These are phyloP conservation scores for Penicillium silybi DNA, from an alignment of 495 filamentous ascomycete species.

Conservation along the genomic window DNA sequence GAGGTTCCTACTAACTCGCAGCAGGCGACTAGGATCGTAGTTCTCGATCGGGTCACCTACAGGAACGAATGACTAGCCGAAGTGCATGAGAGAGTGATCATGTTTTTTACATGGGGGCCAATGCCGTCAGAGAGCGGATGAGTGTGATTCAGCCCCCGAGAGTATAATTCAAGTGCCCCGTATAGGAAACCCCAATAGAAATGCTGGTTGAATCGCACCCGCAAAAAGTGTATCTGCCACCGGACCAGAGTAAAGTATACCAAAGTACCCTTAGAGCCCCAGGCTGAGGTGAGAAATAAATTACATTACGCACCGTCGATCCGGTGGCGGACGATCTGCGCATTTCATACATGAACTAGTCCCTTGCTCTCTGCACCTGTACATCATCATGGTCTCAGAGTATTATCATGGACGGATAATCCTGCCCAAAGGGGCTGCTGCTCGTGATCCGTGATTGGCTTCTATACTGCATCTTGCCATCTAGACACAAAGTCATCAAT, in stretches of 20 bases:
- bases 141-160: neutral
- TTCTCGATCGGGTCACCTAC: neutral
- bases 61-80: neutral
- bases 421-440: constrained; percentile 2
- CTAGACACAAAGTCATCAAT: neutral
- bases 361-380: constrained; percentile 9
- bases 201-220: no score
- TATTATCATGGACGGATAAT: neutral
- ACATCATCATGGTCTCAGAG: neutral
- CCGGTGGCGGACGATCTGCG: constrained; percentile 14
- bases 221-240: no score
- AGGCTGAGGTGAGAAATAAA: neutral
- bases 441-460: constrained; percentile 7
- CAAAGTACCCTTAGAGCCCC: constrained; percentile 9
- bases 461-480: constrained; percentile 11
- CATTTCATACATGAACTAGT: constrained; percentile 3
- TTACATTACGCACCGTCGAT: constrained; percentile 26
- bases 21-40: constrained; percentile 4
- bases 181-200: neutral
- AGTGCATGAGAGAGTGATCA: neutral
- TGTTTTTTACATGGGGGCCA: neutral
- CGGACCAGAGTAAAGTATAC: no score
- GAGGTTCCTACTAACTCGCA: constrained; percentile 15
- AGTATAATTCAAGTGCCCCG: neutral
- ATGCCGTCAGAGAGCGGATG: neutral